These are phyloP conservation scores for Apiospora saccharicola DNA, from an alignment of 2,329 filamentous ascomycete species.

Conservation along the genomic window DNA sequence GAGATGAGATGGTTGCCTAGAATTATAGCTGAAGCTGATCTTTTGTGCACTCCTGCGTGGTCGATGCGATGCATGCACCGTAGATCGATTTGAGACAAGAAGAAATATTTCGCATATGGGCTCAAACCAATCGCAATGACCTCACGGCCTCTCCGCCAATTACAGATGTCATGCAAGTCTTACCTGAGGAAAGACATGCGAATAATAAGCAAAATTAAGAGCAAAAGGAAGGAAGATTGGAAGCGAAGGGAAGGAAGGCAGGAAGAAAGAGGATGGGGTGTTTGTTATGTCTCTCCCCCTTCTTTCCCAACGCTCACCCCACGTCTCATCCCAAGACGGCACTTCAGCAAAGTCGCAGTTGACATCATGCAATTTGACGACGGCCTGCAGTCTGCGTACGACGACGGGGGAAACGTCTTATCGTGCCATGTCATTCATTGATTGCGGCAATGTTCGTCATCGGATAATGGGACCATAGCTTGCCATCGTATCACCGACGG, in stretches of 20 bases:
- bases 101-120: neutral
- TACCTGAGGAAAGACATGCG: neutral
- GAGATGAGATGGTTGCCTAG: slow-evolving; percentile 16
- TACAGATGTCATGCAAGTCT: neutral
- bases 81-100: slow-evolving; percentile 4
- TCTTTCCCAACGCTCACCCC: neutral
- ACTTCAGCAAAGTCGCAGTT: neutral
- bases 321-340: neutral
- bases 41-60: slow-evolving; percentile 9
- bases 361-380: slow-evolving; percentile 3
- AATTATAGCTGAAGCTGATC: neutral
- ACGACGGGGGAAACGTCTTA: neutral
- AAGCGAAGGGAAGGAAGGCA: neutral
- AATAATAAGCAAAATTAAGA: neutral
- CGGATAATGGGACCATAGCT: neutral
- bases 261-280: neutral
- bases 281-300: slow-evolving; percentile 7
- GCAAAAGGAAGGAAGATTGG: neutral
- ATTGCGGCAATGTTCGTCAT: slow-evolving; percentile 11
- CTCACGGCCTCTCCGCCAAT: neutral
- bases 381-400: neutral
- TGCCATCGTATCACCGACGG: neutral
- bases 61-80: slow-evolving; percentile 16
- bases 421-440: neutral
- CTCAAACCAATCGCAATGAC: neutral